These are phyloP conservation scores for Termitomyces sp. DNA, from an alignment of 768 basidiomycete genomes.

Conservation along the genomic window DNA sequence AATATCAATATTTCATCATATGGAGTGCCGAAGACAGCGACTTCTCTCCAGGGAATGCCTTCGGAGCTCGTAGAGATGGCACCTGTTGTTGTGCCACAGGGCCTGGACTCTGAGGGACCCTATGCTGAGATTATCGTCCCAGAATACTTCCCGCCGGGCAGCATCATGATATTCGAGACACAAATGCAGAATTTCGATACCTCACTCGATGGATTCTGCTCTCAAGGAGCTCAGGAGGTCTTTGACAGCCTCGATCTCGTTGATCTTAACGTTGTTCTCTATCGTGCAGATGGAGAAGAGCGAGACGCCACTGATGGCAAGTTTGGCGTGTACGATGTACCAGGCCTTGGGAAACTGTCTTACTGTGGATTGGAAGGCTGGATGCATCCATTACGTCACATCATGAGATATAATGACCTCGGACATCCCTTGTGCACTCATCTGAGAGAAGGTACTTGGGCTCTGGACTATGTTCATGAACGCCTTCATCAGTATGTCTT, in stretches of 20 bases:
- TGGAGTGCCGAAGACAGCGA: constrained; percentile 41
- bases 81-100: constrained; percentile 51
- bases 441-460: constrained; percentile 85
- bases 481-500: constrained; percentile 63
- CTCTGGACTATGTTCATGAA: constrained; percentile 78
- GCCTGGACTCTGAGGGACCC: constrained; percentile 59
- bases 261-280: constrained; percentile 83
- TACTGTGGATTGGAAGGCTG: constrained; percentile 98
- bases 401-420: constrained; percentile 89
- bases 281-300: constrained; percentile 89
- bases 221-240: constrained; percentile 62
- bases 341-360: constrained; percentile 64
- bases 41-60: constrained; percentile 65
- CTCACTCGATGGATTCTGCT: constrained; percentile 69
- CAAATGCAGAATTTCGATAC: constrained; percentile 69
- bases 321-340: constrained; percentile 80
- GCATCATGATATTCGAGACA: constrained; percentile 89
- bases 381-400: constrained; percentile 83
- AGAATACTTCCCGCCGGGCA: constrained; percentile 91
- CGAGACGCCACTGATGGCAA: constrained; percentile 78
- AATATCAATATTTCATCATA: constrained; percentile 64
- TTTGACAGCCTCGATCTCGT: constrained; percentile 73
- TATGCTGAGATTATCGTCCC: constrained; percentile 81
- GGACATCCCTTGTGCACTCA: constrained; percentile 90
- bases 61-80: constrained; percentile 61